Percentiles rank a stretch among this genome's conserved stretches.
phyloP scores from a whole-genome alignment of 2,329 filamentous ascomycete species.

The Alternaria infectoria region DNA sequence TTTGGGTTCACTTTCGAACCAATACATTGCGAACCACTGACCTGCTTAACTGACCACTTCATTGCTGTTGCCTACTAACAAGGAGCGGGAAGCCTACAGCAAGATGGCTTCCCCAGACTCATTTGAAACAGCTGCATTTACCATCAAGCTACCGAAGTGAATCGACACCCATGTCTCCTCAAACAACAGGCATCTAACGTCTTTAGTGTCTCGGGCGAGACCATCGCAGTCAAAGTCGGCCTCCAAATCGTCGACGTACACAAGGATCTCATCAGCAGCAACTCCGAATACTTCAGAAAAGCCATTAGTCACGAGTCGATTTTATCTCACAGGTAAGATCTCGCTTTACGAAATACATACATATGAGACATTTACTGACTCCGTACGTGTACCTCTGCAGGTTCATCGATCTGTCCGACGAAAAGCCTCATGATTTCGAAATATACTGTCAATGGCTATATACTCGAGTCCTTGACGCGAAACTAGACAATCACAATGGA shows the following conservation, averaged over 20 bases:
- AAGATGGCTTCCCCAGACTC: background rate
- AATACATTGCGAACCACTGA: background rate
- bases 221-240: background rate
- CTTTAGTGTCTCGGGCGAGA: background rate
- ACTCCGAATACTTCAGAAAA: background rate
- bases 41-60: background rate
- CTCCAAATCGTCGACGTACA: background rate
- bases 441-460: background rate
- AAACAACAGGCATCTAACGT: background rate
- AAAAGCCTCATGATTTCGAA: background rate
- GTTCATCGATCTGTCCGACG: background rate
- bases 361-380: background rate
- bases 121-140: background rate
- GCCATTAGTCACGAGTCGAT: background rate
- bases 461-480: background rate
- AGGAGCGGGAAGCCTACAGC: background rate
- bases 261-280: background rate
- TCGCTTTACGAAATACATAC: background rate
- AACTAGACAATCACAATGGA: background rate
- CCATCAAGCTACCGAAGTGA: background rate
- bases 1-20: background rate
- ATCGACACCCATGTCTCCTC: background rate
- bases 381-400: background rate
- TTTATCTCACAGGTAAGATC: background rate
- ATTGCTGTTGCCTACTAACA: background rate